A percentile compares a stretch with the other conserved stretches of the same genome.
Evolutionary conservation across 1,139 yeast species (phyloP).

Genomic region (Yamadazyma spencermartinsiae): DNA sequence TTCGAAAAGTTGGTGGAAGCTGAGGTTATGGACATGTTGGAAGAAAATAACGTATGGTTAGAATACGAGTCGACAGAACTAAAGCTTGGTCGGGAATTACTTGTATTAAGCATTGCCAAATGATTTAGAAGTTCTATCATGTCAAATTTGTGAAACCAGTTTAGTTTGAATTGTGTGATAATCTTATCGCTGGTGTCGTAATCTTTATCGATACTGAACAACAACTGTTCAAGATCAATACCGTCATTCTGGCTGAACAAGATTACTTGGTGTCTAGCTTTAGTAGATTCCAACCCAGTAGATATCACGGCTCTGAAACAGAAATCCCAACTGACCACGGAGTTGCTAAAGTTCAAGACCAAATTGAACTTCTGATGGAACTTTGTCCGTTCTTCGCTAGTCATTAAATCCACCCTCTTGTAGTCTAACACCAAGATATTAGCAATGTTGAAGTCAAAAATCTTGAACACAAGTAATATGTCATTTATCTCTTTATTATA

Average conservation of each 20-base stretch:
- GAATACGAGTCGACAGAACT: slow-evolving; percentile 7
- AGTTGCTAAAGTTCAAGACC: slow-evolving; percentile 20
- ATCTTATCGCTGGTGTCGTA: slow-evolving; percentile 24
- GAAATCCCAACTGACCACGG: slow-evolving; percentile 21
- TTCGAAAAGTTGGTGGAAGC: not conserved
- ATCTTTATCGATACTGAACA: slow-evolving; percentile 6
- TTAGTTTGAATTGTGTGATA: slow-evolving; percentile 25
- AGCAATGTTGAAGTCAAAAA: slow-evolving; percentile 28
- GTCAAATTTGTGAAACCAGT: slow-evolving; percentile 31
- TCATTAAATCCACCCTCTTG: slow-evolving; percentile 14
- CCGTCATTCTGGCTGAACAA: slow-evolving; percentile 15
- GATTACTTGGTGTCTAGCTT: slow-evolving; percentile 27
- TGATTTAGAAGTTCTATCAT: slow-evolving; percentile 25
- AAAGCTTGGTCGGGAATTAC: slow-evolving; percentile 6
- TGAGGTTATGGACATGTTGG: slow-evolving; percentile 15
- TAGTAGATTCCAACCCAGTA: slow-evolving; percentile 31
- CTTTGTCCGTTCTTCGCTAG: slow-evolving; percentile 13
- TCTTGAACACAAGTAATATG: slow-evolving; percentile 32
- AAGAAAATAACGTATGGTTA: slow-evolving; percentile 9
- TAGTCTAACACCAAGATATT: slow-evolving; percentile 31
- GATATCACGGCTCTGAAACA: slow-evolving; percentile 24
- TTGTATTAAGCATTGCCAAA: slow-evolving; percentile 4
- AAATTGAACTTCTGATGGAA: slow-evolving; percentile 26
- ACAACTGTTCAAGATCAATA: slow-evolving; percentile 3
- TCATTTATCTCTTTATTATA: slow-evolving; percentile 36